These are phyloP conservation scores for Leccinum proliferum DNA, from an alignment of 1,284 basidiomycete genomes.

Conservation along the genomic window DNA sequence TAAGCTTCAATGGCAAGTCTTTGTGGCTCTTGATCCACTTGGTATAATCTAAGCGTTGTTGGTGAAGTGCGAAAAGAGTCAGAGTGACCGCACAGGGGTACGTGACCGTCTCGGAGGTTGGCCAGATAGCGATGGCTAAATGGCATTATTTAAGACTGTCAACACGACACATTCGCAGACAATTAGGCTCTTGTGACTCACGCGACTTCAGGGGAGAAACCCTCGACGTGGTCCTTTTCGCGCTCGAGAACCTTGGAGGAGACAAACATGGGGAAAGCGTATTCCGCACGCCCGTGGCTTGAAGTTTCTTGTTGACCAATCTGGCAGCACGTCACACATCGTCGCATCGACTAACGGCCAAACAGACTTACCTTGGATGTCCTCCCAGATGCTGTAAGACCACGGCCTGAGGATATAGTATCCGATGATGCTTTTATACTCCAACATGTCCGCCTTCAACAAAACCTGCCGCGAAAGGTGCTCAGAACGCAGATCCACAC, in stretches of 20 bases:
- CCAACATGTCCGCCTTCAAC: no score
- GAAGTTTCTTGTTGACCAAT: slow-evolving; percentile 90
- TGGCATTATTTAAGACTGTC: not conserved
- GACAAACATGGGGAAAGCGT: slow-evolving; percentile 99
- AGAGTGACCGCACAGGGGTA: slow-evolving; percentile 72
- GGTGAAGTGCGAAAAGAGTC: not conserved
- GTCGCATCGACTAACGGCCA: slow-evolving; percentile 28
- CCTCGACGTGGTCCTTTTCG: slow-evolving; percentile 99
- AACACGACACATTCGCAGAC: not conserved
- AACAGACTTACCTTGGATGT: slow-evolving; percentile 73
- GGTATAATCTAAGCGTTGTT: slow-evolving; percentile 61
- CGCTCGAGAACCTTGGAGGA: slow-evolving; percentile 90
- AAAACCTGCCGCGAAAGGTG: no score
- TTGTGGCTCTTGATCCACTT: slow-evolving; percentile 90
- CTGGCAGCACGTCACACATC: slow-evolving; percentile 33
- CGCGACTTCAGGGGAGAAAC: slow-evolving; percentile 99
- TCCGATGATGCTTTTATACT: no score
- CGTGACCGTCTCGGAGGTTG: slow-evolving; percentile 98
- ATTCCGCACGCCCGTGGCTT: slow-evolving; percentile 94
- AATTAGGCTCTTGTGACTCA: slow-evolving; percentile 97
- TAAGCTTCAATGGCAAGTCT: no score
- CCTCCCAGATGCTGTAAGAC: slow-evolving; percentile 97
- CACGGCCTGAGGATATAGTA: slow-evolving; percentile 99
- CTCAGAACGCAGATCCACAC: no score
- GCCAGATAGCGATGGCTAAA: slow-evolving; percentile 90